phyloP scores from a whole-genome alignment of 1,284 basidiomycete species.

The Ceratobasidium sp. region DNA sequence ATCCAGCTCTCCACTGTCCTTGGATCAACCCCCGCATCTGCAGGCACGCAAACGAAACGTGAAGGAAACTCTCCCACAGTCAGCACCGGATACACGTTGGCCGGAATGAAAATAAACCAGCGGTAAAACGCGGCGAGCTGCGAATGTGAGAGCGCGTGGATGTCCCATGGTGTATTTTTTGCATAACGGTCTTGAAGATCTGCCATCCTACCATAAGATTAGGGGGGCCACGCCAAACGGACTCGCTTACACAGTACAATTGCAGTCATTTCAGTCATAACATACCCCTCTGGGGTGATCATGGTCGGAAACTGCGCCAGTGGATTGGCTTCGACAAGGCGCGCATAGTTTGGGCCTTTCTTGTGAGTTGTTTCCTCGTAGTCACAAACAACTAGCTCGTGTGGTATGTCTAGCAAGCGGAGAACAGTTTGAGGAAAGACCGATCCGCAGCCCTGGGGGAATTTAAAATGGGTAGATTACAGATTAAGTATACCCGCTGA shows the following conservation, averaged over 20 bases:
- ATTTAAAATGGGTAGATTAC: background rate
- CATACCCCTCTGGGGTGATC: slow-evolving; percentile 46
- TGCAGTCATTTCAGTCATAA: slow-evolving; percentile 48
- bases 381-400: slow-evolving; percentile 45
- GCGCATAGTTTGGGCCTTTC: slow-evolving; percentile 42
- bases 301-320: slow-evolving; percentile 49
- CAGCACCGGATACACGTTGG: slow-evolving; percentile 45
- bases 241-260: slow-evolving; percentile 46
- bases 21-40: slow-evolving; percentile 33
- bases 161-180: slow-evolving; percentile 44
- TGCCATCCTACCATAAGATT: slow-evolving; percentile 12
- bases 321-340: slow-evolving; percentile 46
- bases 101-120: slow-evolving; percentile 47
- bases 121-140: slow-evolving; percentile 48
- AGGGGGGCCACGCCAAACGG: too few relatives aligned
- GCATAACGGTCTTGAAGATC: slow-evolving; percentile 47
- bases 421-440: slow-evolving; percentile 33
- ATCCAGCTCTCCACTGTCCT: slow-evolving; percentile 45
- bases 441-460: slow-evolving; percentile 15
- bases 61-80: slow-evolving; percentile 45
- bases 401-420: slow-evolving; percentile 41
- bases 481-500: background rate
- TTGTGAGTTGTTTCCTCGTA: slow-evolving; percentile 45
- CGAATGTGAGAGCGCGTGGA: slow-evolving; percentile 20
- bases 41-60: slow-evolving; percentile 43